Conservation (phyloP, 2,329 filamentous ascomycete genomes). For the Hypoxylon sp. region DNA sequence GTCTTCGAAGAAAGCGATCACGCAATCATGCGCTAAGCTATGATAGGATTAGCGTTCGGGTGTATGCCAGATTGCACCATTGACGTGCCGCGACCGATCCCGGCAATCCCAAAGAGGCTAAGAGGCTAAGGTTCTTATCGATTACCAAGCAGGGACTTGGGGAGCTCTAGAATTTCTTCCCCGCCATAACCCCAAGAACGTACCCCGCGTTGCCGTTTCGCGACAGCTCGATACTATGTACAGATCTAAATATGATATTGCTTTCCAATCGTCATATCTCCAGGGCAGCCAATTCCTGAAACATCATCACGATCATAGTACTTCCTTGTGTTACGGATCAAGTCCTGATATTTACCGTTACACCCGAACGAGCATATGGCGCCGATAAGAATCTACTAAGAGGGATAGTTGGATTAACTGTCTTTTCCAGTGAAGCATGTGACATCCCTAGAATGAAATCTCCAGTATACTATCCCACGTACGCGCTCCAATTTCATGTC, state of each 20-base stretch:
- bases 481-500: neutral
- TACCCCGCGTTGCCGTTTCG: neutral
- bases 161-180: slow-evolving; percentile 12
- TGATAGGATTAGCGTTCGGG: slow-evolving; percentile 24
- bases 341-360: neutral
- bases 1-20: slow-evolving; percentile 47
- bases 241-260: neutral
- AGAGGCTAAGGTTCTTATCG: slow-evolving; percentile 6
- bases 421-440: neutral
- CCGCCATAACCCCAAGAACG: neutral
- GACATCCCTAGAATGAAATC: neutral
- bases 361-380: neutral
- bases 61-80: slow-evolving; percentile 38
- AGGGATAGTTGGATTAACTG: neutral
- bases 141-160: slow-evolving; percentile 14
- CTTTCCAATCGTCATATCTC: too few relatives aligned
- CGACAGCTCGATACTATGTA: neutral
- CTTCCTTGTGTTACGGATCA: too few relatives aligned
- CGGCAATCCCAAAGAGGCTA: slow-evolving; percentile 9
- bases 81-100: slow-evolving; percentile 22
- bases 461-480: neutral
- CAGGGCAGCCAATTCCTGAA: too few relatives aligned
- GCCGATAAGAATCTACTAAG: neutral
- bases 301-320: too few relatives aligned
- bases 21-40: slow-evolving; percentile 45